Conservation (phyloP, 2,329 filamentous ascomycete species). For the Pseudogymnoascus sp. region DNA sequence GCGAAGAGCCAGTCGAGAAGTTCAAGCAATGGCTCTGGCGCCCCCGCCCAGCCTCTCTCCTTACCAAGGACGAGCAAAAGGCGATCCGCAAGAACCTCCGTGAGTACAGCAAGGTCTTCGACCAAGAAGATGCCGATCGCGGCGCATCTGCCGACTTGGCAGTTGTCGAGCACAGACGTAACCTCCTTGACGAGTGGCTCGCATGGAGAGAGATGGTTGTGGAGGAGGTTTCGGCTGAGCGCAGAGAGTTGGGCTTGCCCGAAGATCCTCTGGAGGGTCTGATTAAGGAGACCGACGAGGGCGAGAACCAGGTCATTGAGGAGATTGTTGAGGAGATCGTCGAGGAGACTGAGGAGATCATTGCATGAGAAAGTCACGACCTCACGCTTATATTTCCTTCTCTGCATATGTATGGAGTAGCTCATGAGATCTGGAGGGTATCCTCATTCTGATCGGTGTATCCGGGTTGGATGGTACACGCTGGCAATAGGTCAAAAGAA, state of each 20-base stretch:
- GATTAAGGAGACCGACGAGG: conserved; percentile 51
- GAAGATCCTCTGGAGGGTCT: conserved; percentile 55
- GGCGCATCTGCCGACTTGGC: conserved; percentile 90
- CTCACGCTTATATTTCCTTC: conserved; percentile 9
- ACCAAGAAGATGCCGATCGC: conserved; percentile 89
- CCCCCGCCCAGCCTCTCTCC: conserved; percentile 80
- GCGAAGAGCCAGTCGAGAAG: conserved; percentile 87
- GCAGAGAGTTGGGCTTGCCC: conserved; percentile 57
- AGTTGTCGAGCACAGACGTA: conserved; percentile 79
- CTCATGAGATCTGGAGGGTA: conserved; percentile 9
- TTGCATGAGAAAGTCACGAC: conserved; percentile 17
- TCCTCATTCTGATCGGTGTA: conserved; percentile 9
- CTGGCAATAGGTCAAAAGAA: conserved; percentile 7
- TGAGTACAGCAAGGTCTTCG: conserved; percentile 90
- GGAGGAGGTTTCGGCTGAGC: conserved; percentile 64
- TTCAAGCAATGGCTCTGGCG: conserved; percentile 98
- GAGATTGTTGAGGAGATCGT: conserved; percentile 78
- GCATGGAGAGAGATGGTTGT: conserved; percentile 71
- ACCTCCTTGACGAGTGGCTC: conserved; percentile 79
- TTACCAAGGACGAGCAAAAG: conserved; percentile 96
- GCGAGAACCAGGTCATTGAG: conserved; percentile 74
- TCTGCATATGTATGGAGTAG: conserved; percentile 11
- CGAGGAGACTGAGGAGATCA: conserved; percentile 76
- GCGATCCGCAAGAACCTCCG: conserved; percentile 95
- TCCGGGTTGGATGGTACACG: conserved; percentile 7